Conservation (phyloP, 2,329 filamentous ascomycete species). For the Alternaria sp. region DNA sequence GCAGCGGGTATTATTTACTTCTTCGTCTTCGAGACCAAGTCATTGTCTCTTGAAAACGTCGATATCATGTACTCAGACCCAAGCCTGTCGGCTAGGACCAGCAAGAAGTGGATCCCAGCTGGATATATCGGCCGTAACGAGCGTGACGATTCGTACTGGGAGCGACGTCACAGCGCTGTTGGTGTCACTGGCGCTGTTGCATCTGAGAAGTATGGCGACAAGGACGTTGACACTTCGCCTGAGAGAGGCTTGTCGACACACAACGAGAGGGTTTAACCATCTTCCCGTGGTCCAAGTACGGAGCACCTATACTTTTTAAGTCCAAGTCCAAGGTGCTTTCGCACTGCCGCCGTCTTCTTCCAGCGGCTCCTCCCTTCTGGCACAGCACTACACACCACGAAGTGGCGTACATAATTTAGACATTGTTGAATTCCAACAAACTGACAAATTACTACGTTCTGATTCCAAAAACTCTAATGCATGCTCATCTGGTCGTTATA, state of each 20-base stretch:
- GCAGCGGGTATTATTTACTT: constrained; percentile 45
- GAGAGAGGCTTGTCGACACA: constrained; percentile 35
- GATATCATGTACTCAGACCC: constrained; percentile 49
- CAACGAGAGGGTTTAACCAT: constrained; percentile 19
- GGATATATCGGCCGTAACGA: constrained; percentile 44
- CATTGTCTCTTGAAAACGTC: constrained; percentile 48
- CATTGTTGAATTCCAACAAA: background rate
- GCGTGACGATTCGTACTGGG: constrained; percentile 42
- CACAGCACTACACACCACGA: background rate
- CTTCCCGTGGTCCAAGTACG: background rate
- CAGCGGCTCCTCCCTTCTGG: background rate
- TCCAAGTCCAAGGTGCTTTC: background rate
- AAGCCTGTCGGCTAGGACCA: constrained; percentile 38
- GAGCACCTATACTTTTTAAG: background rate
- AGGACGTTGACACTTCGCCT: constrained; percentile 31
- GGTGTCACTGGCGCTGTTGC: constrained; percentile 19
- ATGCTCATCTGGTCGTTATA: background rate
- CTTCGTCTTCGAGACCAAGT: constrained; percentile 49
- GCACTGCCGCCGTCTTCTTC: background rate
- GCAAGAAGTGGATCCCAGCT: constrained; percentile 47
- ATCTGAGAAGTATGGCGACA: constrained; percentile 30
- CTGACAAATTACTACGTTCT: background rate
- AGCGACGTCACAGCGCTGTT: constrained; percentile 33
- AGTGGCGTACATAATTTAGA: background rate
- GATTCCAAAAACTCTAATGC: background rate